Percentiles rank a stretch among this genome's conserved stretches.
phyloP scores from a whole-genome alignment of 441 rosid species.

The Erodium trifolium region DNA sequence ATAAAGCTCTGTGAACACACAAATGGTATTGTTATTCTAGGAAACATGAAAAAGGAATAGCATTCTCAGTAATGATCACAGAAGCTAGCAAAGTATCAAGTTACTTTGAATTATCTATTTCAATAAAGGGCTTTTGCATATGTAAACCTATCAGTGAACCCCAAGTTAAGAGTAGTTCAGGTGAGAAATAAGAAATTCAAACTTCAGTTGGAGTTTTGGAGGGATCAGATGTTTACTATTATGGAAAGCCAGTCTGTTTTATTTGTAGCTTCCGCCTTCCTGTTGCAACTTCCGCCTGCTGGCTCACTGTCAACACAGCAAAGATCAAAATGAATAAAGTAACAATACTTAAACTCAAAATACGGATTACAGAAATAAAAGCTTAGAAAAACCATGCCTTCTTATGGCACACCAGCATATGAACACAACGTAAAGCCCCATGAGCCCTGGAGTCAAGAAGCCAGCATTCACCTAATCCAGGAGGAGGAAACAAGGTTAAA shows the following conservation, averaged over 20 bases:
- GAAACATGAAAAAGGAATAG: too few species aligned
- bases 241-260: slow-evolving; percentile 93
- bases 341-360: background rate
- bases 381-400: slow-evolving; percentile 38
- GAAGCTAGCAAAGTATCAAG: too few species aligned
- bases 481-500: slow-evolving; percentile 12
- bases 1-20: slow-evolving; percentile 60
- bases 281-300: slow-evolving; percentile 73
- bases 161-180: background rate
- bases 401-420: slow-evolving; percentile 97
- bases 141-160: background rate
- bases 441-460: slow-evolving; percentile 81
- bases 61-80: too few species aligned
- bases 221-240: slow-evolving; percentile 44
- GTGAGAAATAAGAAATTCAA: background rate
- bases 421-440: slow-evolving; percentile 91
- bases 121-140: too few species aligned
- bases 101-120: too few species aligned
- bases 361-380: background rate
- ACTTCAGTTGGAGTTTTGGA: background rate
- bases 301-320: slow-evolving; percentile 60
- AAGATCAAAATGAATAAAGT: background rate
- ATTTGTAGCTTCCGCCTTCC: slow-evolving; percentile 71
- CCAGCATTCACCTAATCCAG: slow-evolving; percentile 57
- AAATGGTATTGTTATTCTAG: background rate